Base-by-base conservation (phyloP, 768 basidiomycete genomes). In the Hortiboletus campestris region DNA sequence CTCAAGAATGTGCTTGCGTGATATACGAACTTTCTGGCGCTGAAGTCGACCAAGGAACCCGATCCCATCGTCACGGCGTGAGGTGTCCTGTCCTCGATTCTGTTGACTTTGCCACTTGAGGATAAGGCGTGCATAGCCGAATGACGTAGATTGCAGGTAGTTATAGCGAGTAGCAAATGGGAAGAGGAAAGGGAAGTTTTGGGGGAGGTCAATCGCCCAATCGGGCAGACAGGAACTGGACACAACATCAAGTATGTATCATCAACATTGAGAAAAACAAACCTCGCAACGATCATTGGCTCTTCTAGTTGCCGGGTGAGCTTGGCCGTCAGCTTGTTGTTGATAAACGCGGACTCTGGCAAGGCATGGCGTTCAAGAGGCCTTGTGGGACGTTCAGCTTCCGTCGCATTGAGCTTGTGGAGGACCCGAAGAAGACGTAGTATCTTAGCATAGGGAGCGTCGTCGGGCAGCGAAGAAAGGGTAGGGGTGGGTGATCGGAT, bases 271-370 rank as follows among this genome's bases (percentile, higher is more conserved):
- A 34, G 36, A 19, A 39, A 8, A 49, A 69, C 78, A 58, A 63
- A 93, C 94, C 93, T 95, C 2, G 96, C 97, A 42, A 99, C 94
- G 59, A 99, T 97, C 94, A 98, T 97, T 0, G 94, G 92, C 68
- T 99, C 97, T 64, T 99, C 97, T 41, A 99, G 72, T 68, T 98
- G 97, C 35, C 97, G 83, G 13, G 93, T 94, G n/a, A 99, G 80
- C 72, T 99, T 99, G 11, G 97, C 97, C 2, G 94, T 94, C 28
- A 99, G 76, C 72, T 99, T 99, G 76, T 97, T 98, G 71, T 98
- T 99, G 58, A 98, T 84, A 69, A 99, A 99, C 0, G 91, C 83
- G 0, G 91, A 83, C 59, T 94, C 92, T 3, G 86, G 76, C 17
- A 97, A 76, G 57, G 78, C 79, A 39, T 83, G 79, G 54, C 78